Evolutionary conservation across 2,329 filamentous ascomycete genomes (phyloP), one percentile per base, ranked within the genome.

Genomic region (Fusarium odoratissimum): DNA sequence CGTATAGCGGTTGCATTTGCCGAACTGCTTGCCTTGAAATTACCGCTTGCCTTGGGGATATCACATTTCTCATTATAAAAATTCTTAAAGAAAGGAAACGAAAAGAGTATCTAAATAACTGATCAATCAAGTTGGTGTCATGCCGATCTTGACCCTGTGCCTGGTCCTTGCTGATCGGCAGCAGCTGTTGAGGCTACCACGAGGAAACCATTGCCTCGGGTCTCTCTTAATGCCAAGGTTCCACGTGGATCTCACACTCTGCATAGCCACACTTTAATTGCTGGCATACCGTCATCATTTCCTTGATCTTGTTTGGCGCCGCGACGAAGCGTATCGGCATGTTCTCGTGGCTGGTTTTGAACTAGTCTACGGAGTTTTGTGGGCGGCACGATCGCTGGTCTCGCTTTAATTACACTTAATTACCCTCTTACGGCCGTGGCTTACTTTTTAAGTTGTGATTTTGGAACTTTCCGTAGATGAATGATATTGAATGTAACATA

Each of bases 21-120:
- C 28, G 21, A 9, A 31, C 30, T 9, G 3, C 46, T 17, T 5
- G 30, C 45, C 21, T 12, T 6, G 12, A n/a, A 2, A n/a, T 12
- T 21, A 17, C 21, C 5, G 3, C 21, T 23, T 9, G 12, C 5
- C 8, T 12, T 12, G 30, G 7, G 4, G n/a, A 17, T 9, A 33
- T 17, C 13, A 23, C 14, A 5, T 8, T n/a, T 31, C 19, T n/a
- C 2, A 6, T 12, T 3, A 48, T n/a, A 0, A 3, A 49, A 49
- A 4, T 23, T 5, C 10, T 12, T 21, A 11, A 0, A 17, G 11
- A 6, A 33, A 4, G 21, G 46, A 5, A 4, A 23, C 2, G 28
- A n/a, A 30, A 46, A 6, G 8, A 16, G 8, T 5, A 21, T 3
- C 13, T 21, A 14, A 8, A 0, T 21, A 5, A 10, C 2, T 3